These are phyloP conservation scores for Volvox carteri DNA, from an alignment of 163 green algal species.

Conservation along the genomic window DNA sequence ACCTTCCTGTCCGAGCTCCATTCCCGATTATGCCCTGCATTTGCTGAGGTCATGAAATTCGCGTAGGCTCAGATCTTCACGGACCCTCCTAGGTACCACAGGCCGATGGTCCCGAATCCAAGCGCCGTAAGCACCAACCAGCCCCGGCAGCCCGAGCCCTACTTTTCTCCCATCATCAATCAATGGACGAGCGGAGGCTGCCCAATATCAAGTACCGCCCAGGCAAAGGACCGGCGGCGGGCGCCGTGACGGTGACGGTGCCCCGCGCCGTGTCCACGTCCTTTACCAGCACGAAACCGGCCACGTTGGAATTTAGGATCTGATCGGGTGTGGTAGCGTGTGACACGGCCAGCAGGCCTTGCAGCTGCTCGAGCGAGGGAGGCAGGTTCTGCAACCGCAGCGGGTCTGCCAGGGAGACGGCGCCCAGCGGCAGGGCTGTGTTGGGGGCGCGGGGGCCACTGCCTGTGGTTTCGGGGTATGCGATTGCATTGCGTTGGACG, in stretches of 20 bases:
- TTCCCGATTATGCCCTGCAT: too few species aligned
- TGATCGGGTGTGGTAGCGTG: constrained; percentile 80
- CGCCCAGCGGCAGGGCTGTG: constrained; percentile 90
- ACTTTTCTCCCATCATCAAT: too few species aligned
- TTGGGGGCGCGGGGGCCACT: constrained; percentile 83
- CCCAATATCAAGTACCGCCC: constrained; percentile 85
- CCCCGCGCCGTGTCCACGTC: constrained; percentile 83
- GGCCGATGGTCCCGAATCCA: too few species aligned
- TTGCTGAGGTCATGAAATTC: too few species aligned
- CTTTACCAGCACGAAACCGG: constrained; percentile 93
- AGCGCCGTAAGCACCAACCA: too few species aligned
- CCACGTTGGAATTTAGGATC: constrained; percentile 87
- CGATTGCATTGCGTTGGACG: too few species aligned
- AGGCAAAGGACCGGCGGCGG: constrained; percentile 81
- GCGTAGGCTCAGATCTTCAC: too few species aligned
- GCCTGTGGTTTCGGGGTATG: constrained; percentile 56
- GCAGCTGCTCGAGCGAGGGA: constrained; percentile 71
- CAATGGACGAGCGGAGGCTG: constrained; percentile 77
- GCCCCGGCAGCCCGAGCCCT: too few species aligned
- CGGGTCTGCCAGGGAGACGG: constrained; percentile 80
- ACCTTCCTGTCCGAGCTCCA: too few species aligned
- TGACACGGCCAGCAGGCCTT: constrained; percentile 89
- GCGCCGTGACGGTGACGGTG: constrained; percentile 84
- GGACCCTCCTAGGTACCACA: too few species aligned
- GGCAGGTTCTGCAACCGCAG: constrained; percentile 79